A percentile compares a stretch with the other conserved stretches of the same genome.
Evolutionary conservation across 495 filamentous ascomycete genomes (phyloP).

Genomic region (Articulospora tetracladia): DNA sequence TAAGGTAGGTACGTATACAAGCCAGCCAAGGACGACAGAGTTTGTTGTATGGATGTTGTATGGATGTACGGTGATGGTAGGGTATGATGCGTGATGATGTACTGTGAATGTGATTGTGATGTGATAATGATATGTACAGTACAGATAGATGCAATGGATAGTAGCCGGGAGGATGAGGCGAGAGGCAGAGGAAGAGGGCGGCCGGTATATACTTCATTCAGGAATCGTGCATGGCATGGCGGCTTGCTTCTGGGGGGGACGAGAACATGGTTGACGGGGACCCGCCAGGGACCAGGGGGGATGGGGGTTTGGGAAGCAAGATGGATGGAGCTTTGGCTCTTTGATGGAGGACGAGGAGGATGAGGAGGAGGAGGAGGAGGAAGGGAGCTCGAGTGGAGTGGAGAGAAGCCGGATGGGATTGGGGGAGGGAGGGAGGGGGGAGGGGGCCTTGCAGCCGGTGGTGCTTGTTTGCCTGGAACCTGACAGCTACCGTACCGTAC

Average conservation of each 20-base stretch:
- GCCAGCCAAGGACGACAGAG: too few species aligned
- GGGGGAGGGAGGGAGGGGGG: background rate
- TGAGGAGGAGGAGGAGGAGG: background rate
- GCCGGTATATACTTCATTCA: background rate
- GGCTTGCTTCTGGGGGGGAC: background rate
- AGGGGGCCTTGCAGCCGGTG: background rate
- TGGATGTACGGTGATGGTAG: too few species aligned
- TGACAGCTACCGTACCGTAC: background rate
- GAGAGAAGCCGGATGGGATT: background rate
- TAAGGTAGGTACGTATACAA: too few species aligned
- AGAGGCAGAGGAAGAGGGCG: background rate
- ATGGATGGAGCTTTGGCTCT: too few species aligned
- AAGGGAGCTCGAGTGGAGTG: background rate
- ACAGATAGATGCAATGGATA: constrained; percentile 1
- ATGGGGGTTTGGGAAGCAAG: background rate
- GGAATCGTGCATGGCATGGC: background rate
- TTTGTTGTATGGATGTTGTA: background rate
- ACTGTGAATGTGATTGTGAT: too few species aligned
- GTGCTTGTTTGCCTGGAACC: background rate
- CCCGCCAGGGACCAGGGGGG: background rate
- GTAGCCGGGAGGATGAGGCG: background rate
- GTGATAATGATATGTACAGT: too few species aligned
- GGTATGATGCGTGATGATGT: too few species aligned
- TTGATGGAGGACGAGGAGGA: too few species aligned
- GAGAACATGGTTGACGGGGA: background rate